phyloP scores from a whole-genome alignment of 495 filamentous ascomycete genomes.

The Staphylotrichum tortipilum region DNA sequence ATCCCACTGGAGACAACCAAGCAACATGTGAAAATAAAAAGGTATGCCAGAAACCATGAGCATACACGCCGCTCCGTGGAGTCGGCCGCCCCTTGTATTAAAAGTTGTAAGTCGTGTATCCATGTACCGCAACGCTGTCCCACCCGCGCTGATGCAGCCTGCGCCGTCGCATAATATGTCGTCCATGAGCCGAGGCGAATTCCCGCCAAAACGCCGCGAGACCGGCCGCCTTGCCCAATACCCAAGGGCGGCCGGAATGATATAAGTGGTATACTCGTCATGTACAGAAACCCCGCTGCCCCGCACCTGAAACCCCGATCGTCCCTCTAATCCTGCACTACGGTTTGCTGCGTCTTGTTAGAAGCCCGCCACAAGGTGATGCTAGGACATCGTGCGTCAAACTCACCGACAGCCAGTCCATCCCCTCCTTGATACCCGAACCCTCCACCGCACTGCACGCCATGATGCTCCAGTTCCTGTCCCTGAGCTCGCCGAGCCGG shows the following conservation, averaged over 20 bases:
- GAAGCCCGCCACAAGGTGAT: background rate
- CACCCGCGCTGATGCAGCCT: constrained; percentile 16
- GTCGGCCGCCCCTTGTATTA: constrained; percentile 15
- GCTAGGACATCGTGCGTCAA: background rate
- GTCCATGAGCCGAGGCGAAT: constrained; percentile 11
- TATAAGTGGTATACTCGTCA: constrained; percentile 16
- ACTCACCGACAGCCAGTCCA: constrained; percentile 98
- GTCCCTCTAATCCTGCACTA: constrained; percentile 35
- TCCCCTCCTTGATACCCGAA: constrained; percentile 86
- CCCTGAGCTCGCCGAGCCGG: constrained; percentile 77
- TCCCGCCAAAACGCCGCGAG: constrained; percentile 7
- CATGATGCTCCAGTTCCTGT: constrained; percentile 98
- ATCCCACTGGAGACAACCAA: no score
- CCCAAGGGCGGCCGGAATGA: constrained; percentile 20
- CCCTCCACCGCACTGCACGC: constrained; percentile 95
- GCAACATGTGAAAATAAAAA: no score
- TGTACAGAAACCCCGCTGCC: constrained; percentile 21
- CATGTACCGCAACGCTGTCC: constrained; percentile 14
- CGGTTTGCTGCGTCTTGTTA: constrained; percentile 38
- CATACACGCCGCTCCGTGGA: constrained; percentile 4
- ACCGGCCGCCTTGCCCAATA: constrained; percentile 13
- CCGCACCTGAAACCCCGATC: background rate
- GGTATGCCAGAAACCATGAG: constrained; percentile 1
- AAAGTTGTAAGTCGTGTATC: constrained; percentile 21
- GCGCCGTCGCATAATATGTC: constrained; percentile 20